Evolutionary conservation across 495 filamentous ascomycete genomes (phyloP), one percentile per base, ranked within the genome.

Genomic region (Penicillium lagena): DNA sequence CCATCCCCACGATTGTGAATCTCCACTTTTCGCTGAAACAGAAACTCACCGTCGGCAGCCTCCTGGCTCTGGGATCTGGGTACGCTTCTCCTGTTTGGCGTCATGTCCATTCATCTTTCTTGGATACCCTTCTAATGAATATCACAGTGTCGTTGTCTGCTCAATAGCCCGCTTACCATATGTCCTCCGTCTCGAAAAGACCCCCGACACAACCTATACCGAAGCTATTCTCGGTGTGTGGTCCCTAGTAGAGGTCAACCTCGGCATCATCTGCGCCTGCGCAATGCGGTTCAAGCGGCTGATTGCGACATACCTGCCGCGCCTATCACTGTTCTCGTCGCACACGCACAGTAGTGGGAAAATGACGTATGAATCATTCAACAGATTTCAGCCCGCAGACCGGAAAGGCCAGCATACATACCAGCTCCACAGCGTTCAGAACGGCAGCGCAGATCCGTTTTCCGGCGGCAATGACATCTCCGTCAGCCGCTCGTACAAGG

Each of bases 171-270:
- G 54, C 31, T 50, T 57, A 7, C 54, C 54, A 9, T 57, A 57
- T 36, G 50, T 50, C 31, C 28, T 57, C 29, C 27, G 35, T 12
- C 46, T 57, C 27, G 37, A 27, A 12, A 45, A 42, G 29, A 46
- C 42, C 15, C 0, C 42, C 34, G 54, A 57, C 34, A 27, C 30
- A 30, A 57, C 54, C 14, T 57, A 46, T 30, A 50, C 50, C 15
- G 50, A 57, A 43, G 50, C 50, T 27, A 50, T 57, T 27, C 37
- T 57, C n/a, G 50, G 54, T 12, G 41, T 90, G 76, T 94, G 86
- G 87, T 87, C 82, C n/a, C 80, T 82, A 14, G 76, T 91, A 43
- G 88, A 91, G 56, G 83, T 91, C 51, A 87, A 90, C 52, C 71
- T 86, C 7, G 86, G 87, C 17, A 88, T 91, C 52, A 80, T 87